Base-by-base conservation (phyloP, 177 flowering plant species). In the Tripterygium wilfordii region DNA sequence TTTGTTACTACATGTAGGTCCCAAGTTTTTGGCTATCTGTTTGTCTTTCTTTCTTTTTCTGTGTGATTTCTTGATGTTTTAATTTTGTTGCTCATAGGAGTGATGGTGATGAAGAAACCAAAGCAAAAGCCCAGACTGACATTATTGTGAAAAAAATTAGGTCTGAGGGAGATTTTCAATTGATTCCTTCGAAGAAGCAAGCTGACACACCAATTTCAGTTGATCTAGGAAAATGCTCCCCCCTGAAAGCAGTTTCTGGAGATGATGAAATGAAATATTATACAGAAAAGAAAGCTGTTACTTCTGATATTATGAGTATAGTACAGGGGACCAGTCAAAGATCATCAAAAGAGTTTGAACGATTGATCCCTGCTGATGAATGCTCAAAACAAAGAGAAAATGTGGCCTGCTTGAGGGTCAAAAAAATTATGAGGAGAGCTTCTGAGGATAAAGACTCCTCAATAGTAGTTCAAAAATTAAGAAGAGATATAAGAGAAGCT, bases 401-500 rank as follows among this genome's bases (percentile, higher is more conserved):
- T 72, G 66, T 62, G 21, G 49, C 74, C 56, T 83, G 95, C 33
- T 53, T 80, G 60, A 86, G 97, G 57, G 74, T 92, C 8, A 92
- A 92, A 66, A 92, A 92, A 75, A 92, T 92, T 54, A 66, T 86
- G 95, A 74, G 80, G 54, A 78, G 86, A 66, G 48, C 71, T 49
- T 42, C 64, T 13, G 80, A 81, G 27, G 82, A 84, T 49, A 60
- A 73, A 36, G 83, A 84, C 27, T 79, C 96, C 47, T 70, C 80
- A 10, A 30, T 51, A 36, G 47, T 70, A 25, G 78, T 92, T 51
- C 88, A 89, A 64, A 74, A 74, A 42, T 71, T 89, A 35, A 70
- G 86, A 51, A 64, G 83, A 60, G 83, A 86, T 69, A 89, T 89
- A 53, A 82, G 86, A 67, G 96, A 86, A 57, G 83, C 92, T 53